A percentile compares a stretch with the other conserved stretches of the same genome.
Evolutionary conservation across 192 early-diverging fungal genomes (phyloP).

Genomic region (Linnemannia zychae): DNA sequence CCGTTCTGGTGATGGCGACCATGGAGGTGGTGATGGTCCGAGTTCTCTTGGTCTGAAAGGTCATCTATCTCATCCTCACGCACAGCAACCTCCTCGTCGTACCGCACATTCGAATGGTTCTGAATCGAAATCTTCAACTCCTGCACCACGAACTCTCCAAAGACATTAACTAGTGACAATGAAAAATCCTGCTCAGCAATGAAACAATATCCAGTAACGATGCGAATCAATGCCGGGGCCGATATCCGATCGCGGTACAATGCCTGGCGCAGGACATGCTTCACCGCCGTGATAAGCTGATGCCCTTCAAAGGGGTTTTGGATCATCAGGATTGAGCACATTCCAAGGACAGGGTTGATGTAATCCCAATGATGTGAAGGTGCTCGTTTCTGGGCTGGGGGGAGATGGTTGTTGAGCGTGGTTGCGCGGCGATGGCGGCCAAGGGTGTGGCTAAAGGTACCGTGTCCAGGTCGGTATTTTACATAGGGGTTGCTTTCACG

Average conservation of each 20-base stretch:
- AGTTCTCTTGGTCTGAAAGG: neutral
- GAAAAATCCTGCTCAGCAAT: conserved; percentile 57
- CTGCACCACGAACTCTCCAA: conserved; percentile 64
- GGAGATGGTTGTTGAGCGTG: neutral
- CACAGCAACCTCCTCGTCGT: conserved; percentile 12
- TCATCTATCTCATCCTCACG: conserved; percentile 7
- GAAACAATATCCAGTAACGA: conserved; percentile 59
- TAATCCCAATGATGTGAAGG: conserved; percentile 56
- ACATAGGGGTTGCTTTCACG: conserved; percentile 18
- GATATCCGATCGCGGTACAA: conserved; percentile 58
- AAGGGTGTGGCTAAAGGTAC: neutral
- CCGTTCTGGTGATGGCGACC: neutral
- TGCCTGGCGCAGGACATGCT: conserved; percentile 60
- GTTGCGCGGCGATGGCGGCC: neutral
- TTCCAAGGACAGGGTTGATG: conserved; percentile 59
- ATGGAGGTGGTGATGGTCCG: neutral
- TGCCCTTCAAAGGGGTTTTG: conserved; percentile 63
- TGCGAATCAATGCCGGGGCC: conserved; percentile 56
- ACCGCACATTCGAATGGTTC: conserved; percentile 10
- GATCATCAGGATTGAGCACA: conserved; percentile 65
- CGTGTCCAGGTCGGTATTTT: conserved; percentile 6
- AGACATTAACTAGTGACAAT: conserved; percentile 43
- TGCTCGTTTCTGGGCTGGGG: neutral
- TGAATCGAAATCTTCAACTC: conserved; percentile 54
- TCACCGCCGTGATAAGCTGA: conserved; percentile 55